These are phyloP conservation scores for Eucommia ulmoides DNA, from an alignment of 257 asterid species.

Conservation along the genomic window DNA sequence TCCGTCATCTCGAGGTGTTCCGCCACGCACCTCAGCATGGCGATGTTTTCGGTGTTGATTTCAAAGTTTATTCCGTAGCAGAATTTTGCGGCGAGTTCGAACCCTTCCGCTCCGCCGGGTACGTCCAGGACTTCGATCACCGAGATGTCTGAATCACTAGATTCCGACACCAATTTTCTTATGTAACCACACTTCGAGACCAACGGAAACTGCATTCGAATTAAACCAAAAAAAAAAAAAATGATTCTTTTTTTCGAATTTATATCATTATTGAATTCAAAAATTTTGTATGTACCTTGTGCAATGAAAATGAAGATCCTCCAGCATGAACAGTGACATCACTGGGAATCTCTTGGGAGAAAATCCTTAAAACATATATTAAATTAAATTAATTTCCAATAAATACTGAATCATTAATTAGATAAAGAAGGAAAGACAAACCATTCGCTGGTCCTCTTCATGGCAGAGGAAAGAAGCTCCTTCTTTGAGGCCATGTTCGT, in stretches of 20 bases:
- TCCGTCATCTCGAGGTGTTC: slow-evolving; percentile 85
- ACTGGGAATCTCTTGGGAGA: slow-evolving; percentile 75
- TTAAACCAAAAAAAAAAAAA: too few relatives aligned
- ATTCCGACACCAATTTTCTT: slow-evolving; percentile 44
- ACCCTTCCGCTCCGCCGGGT: slow-evolving; percentile 80
- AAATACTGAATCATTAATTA: too few relatives aligned
- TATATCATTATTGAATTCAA: too few relatives aligned
- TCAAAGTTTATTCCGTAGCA: slow-evolving; percentile 83
- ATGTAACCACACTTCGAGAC: slow-evolving; percentile 76
- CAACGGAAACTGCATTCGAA: slow-evolving; percentile 52
- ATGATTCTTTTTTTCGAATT: too few relatives aligned
- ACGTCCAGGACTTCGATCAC: slow-evolving; percentile 43
- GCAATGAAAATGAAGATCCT: slow-evolving; percentile 60
- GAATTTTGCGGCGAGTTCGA: slow-evolving; percentile 77
- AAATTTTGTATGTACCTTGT: slow-evolving; percentile 42
- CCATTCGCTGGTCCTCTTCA: slow-evolving; percentile 90
- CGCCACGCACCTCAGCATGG: slow-evolving; percentile 56
- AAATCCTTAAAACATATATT: slow-evolving; percentile 50
- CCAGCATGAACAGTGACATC: slow-evolving; percentile 59
- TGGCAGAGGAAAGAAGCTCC: slow-evolving; percentile 55
- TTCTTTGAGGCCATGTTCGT: slow-evolving; percentile 38
- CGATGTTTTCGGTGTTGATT: slow-evolving; percentile 58
- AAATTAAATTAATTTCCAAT: too few relatives aligned
- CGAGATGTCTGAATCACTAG: slow-evolving; percentile 29
- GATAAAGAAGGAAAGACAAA: too few relatives aligned